phyloP scores from a whole-genome alignment of 2,329 filamentous ascomycete genomes.

The Paramyrothecium sp. region DNA sequence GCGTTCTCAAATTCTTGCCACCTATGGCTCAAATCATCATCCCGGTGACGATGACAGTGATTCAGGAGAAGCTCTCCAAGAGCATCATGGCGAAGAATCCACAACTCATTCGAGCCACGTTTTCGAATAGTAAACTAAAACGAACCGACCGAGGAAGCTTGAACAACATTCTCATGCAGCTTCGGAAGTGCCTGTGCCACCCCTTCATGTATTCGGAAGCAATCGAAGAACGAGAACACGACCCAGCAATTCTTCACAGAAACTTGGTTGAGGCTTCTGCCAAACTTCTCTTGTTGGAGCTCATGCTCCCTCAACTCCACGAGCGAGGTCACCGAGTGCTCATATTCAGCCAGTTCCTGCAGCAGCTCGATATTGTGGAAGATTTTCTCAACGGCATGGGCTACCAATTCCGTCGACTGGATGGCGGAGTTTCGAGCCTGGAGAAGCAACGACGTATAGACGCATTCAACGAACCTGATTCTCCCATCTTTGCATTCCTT shows the following conservation, averaged over 20 bases:
- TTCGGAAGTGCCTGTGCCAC: constrained; percentile 92
- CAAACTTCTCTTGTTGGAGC: constrained; percentile 80
- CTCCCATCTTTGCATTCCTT: constrained; percentile 82
- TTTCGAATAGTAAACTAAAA: constrained; percentile 67
- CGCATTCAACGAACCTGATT: constrained; percentile 83
- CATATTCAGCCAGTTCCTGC: constrained; percentile 93
- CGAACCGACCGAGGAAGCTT: constrained; percentile 73
- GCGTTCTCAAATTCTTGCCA: constrained; percentile 87
- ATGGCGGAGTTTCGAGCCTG: constrained; percentile 76
- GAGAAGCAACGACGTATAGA: constrained; percentile 96
- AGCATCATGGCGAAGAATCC: constrained; percentile 91
- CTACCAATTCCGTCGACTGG: constrained; percentile 74
- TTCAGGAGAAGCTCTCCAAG: constrained; percentile 93
- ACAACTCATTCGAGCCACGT: constrained; percentile 82
- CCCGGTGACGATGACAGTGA: constrained; percentile 88
- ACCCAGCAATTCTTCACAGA: constrained; percentile 62
- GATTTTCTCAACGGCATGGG: constrained; percentile 82
- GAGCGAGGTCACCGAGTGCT: constrained; percentile 86
- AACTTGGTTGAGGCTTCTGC: constrained; percentile 90
- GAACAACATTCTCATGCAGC: constrained; percentile 93
- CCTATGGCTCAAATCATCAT: constrained; percentile 94
- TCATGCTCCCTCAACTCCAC: constrained; percentile 84
- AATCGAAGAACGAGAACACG: constrained; percentile 78
- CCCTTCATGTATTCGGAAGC: constrained; percentile 90
- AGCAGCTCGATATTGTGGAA: constrained; percentile 85